Percentiles rank a stretch among this genome's conserved stretches.
phyloP scores from a whole-genome alignment of 345 rosid species.

The Citropsis articulata region DNA sequence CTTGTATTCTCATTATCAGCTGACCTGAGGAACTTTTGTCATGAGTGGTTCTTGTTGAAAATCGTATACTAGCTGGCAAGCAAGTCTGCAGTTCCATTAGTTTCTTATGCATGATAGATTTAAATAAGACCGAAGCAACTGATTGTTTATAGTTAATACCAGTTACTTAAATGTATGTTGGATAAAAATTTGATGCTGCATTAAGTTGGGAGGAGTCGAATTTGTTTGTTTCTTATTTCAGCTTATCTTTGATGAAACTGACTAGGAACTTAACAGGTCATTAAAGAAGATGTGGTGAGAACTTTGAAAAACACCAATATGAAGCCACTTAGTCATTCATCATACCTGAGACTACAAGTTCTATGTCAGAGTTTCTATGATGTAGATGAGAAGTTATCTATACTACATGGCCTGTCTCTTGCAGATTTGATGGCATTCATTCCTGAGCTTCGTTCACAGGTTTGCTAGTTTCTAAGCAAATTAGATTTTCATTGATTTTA shows the following conservation, averaged over 20 bases:
- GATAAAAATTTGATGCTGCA: background rate
- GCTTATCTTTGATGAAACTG: conserved; percentile 9
- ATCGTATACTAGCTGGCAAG: background rate
- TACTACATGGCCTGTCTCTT: conserved; percentile 60
- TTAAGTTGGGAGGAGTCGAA: background rate
- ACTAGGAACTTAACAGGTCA: conserved; percentile 51
- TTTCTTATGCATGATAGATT: background rate
- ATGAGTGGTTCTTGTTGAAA: background rate
- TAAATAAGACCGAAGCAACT: background rate
- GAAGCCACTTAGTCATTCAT: conserved; percentile 88
- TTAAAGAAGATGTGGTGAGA: conserved; percentile 85
- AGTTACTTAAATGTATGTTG: background rate
- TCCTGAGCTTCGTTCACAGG: conserved; percentile 87
- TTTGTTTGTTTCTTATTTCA: conserved; percentile 1
- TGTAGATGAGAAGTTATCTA: conserved; percentile 75
- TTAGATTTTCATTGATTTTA: background rate
- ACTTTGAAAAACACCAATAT: conserved; percentile 72
- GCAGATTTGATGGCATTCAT: conserved; percentile 72
- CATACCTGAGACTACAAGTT: conserved; percentile 83
- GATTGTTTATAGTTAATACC: background rate
- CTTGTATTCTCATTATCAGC: background rate
- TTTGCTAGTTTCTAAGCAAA: conserved; percentile 21
- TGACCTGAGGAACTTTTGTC: background rate
- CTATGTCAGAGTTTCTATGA: conserved; percentile 79
- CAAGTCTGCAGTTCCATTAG: background rate